Evolutionary conservation across 2,329 filamentous ascomycete genomes (phyloP), one percentile per base, ranked within the genome.

Genomic region (Diaporthe sp.): DNA sequence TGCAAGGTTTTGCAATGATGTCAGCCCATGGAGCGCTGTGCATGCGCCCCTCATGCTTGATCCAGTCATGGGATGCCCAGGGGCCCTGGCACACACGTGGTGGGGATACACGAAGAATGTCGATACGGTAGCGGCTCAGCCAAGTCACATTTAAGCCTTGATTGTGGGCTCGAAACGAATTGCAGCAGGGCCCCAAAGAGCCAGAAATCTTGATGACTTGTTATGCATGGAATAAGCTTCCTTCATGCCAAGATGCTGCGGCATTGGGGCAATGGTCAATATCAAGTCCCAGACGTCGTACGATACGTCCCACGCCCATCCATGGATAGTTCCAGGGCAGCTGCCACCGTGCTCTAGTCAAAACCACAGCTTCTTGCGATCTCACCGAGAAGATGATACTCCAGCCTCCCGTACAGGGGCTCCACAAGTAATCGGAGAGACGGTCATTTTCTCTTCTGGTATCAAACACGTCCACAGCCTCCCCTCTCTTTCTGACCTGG

Each of bases 1-100:
- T 71, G 55, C 73, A 70, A 74, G 76, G 73, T 72, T 74, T 77
- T 76, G 74, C 71, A 68, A 77, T 77, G 76, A 77, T 77, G 76
- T 76, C 76, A 77, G 70, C 61, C 51, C 37, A 67, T 28, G 47
- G 53, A 75, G 42, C 63, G 34, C 65, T 65, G 70, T 73, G 75
- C 73, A 75, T 70, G 53, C 34, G 70, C 73, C 73, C 75, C 75
- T 72, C 75, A 70, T 72, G 34, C 72, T 76, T 73, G 70, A 68
- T 57, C 47, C 73, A 60, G 58, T 55, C 58, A 63, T 44, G n/a
- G 49, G 12, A 51, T 65, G 58, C 71, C 71, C 34, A 53, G 65
- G 65, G 65, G 22, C 65, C 65, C 65, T 70, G 65, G 65, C 47
- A 53, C 31, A 55, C n/a, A 28, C 31, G 8, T 70, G 65, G 65